A percentile compares a stretch with the other conserved stretches of the same genome.
phyloP scores from a whole-genome alignment of 176 grass and related monocot genomes.

The Rhynchospora tenuis region DNA sequence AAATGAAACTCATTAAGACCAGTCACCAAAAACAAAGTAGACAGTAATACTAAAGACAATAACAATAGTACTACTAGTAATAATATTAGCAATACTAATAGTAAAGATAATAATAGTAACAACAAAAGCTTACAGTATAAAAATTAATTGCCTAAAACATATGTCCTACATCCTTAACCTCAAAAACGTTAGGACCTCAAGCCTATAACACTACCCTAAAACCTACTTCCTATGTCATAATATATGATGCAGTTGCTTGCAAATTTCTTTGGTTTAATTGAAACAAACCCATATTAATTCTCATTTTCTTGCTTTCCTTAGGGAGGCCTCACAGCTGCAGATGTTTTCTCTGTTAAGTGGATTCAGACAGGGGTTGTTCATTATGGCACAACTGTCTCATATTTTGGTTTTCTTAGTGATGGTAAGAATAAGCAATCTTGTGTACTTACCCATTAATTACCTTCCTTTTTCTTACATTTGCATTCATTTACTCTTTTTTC shows the following conservation, averaged over 20 bases:
- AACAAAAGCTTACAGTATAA: too few species aligned
- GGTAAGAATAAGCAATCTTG: constrained; percentile 38
- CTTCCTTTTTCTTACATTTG: not conserved
- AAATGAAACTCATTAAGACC: too few species aligned
- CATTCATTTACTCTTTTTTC: constrained; percentile 28
- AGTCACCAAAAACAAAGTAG: too few species aligned
- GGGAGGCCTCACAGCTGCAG: constrained; percentile 73
- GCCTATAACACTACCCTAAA: too few species aligned
- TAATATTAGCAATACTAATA: too few species aligned
- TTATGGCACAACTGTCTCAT: constrained; percentile 92
- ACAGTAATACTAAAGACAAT: too few species aligned
- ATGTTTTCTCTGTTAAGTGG: constrained; percentile 83
- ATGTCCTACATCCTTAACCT: too few species aligned
- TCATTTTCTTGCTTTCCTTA: constrained; percentile 23
- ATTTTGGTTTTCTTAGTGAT: constrained; percentile 97
- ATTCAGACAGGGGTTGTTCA: constrained; percentile 75
- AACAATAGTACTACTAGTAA: too few species aligned
- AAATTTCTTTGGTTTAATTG: not conserved
- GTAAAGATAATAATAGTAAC: too few species aligned
- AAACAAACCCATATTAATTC: not conserved
- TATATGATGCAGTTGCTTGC: not conserved
- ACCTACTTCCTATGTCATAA: not conserved
- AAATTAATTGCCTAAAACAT: too few species aligned
- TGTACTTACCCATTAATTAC: constrained; percentile 8
- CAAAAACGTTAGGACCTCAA: too few species aligned